Percentiles rank a stretch among this genome's conserved stretches.
Conservation (phyloP, 495 filamentous ascomycete genomes). For the Aspergillus asperescens region DNA sequence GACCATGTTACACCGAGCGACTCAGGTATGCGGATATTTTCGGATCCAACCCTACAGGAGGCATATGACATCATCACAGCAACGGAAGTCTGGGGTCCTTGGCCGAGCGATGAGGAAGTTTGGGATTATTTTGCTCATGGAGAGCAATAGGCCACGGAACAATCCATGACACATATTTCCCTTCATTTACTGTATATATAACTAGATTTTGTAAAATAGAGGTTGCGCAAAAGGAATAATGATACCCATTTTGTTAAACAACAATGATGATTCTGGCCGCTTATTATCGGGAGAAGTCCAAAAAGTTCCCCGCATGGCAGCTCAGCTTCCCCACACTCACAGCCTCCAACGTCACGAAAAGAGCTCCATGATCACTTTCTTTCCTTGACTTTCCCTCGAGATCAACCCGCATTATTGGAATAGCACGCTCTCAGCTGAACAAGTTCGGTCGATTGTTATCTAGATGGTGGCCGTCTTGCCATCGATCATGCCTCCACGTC, state of each 20-base stretch:
- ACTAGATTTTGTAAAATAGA: conserved; percentile 18
- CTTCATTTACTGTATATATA: conserved; percentile 23
- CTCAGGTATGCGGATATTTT: conserved; percentile 21
- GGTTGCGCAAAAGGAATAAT: not conserved
- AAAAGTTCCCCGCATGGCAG: conserved; percentile 17
- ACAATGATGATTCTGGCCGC: conserved; percentile 10
- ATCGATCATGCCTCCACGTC: conserved; percentile 30
- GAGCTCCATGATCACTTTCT: not conserved
- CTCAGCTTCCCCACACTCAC: conserved; percentile 25
- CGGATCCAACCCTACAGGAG: conserved; percentile 29
- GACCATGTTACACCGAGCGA: conserved; percentile 1
- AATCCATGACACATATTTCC: not conserved
- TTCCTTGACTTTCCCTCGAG: not conserved
- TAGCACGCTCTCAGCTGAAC: not conserved
- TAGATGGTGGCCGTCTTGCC: conserved; percentile 9
- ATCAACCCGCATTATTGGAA: not conserved
- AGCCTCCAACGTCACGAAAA: conserved; percentile 5
- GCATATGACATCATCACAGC: conserved; percentile 42
- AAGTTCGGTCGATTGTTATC: not conserved
- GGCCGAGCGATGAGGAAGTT: conserved; percentile 51
- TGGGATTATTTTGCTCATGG: conserved; percentile 34
- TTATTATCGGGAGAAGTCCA: conserved; percentile 17
- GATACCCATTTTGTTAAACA: conserved; percentile 4
- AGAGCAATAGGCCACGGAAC: conserved; percentile 6
- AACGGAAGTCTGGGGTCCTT: conserved; percentile 45